Conservation (phyloP, 1,284 basidiomycete species). For the Wolfiporia cocos region DNA sequence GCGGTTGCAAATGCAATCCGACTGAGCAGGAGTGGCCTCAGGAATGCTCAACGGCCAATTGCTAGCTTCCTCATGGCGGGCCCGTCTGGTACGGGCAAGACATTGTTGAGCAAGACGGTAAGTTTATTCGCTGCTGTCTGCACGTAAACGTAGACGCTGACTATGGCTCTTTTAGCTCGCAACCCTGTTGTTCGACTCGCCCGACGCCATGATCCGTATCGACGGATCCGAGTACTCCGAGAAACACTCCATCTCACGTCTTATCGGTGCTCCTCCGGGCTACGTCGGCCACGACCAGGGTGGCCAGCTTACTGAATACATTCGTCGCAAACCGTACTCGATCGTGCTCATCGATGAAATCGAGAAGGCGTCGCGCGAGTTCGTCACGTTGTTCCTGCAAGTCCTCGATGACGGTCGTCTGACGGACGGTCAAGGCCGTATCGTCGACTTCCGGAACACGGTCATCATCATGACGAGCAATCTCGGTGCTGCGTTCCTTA, state of each 20-base stretch:
- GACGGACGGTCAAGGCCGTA: slow-evolving; percentile 82
- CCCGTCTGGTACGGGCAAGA: slow-evolving; percentile 89
- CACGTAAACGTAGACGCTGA: slow-evolving; percentile 12
- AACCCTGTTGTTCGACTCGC: slow-evolving; percentile 82
- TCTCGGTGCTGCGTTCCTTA: slow-evolving; percentile 73
- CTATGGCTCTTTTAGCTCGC: slow-evolving; percentile 54
- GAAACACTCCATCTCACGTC: slow-evolving; percentile 86
- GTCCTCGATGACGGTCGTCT: slow-evolving; percentile 94
- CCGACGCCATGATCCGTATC: slow-evolving; percentile 87
- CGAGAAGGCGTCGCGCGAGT: slow-evolving; percentile 88
- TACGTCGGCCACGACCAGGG: slow-evolving; percentile 93
- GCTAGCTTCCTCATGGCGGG: slow-evolving; percentile 93
- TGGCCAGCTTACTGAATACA: slow-evolving; percentile 89
- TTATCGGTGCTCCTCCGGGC: slow-evolving; percentile 87
- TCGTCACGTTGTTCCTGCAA: slow-evolving; percentile 89
- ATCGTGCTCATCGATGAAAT: slow-evolving; percentile 84
- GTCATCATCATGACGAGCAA: slow-evolving; percentile 96
- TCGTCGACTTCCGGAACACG: slow-evolving; percentile 79
- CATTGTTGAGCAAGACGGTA: slow-evolving; percentile 86
- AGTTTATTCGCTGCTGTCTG: slow-evolving; percentile 22
- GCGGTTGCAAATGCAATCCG: slow-evolving; percentile 91
- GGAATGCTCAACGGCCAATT: slow-evolving; percentile 80
- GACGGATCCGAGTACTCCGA: slow-evolving; percentile 93
- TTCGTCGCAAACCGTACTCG: slow-evolving; percentile 81
- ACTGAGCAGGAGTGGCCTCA: slow-evolving; percentile 84